phyloP scores from a whole-genome alignment of 2,329 filamentous ascomycete species.

The Claviceps lovelessii region DNA sequence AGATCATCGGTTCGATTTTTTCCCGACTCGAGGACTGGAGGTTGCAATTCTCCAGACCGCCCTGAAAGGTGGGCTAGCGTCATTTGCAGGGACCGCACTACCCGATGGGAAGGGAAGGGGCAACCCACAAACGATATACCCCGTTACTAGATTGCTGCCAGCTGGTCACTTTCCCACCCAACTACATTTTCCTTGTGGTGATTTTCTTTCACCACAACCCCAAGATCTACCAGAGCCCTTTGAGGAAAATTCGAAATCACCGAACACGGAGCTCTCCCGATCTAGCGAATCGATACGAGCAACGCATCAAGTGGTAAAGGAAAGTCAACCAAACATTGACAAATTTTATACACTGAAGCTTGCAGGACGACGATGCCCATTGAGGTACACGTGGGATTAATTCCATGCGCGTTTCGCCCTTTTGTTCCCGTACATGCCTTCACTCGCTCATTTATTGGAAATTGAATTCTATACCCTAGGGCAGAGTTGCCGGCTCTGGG shows the following conservation, averaged over 20 bases:
- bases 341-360: background rate
- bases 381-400: background rate
- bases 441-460: slow-evolving; percentile 1
- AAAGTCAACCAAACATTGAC: background rate
- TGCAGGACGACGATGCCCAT: too few species aligned
- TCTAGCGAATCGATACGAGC: background rate
- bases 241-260: background rate
- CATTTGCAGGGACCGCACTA: background rate
- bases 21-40: background rate
- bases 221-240: background rate
- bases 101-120: background rate
- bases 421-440: background rate
- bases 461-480: background rate
- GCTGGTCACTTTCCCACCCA: background rate
- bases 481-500: background rate
- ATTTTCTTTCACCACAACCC: background rate
- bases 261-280: background rate
- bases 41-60: background rate
- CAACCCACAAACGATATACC: background rate
- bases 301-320: background rate
- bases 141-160: background rate
- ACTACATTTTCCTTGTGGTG: background rate
- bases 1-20: background rate
- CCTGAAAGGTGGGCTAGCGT: background rate
- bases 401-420: background rate